Evolutionary conservation across 805 yeast species (phyloP).

Genomic region (Candida bentonensis): DNA sequence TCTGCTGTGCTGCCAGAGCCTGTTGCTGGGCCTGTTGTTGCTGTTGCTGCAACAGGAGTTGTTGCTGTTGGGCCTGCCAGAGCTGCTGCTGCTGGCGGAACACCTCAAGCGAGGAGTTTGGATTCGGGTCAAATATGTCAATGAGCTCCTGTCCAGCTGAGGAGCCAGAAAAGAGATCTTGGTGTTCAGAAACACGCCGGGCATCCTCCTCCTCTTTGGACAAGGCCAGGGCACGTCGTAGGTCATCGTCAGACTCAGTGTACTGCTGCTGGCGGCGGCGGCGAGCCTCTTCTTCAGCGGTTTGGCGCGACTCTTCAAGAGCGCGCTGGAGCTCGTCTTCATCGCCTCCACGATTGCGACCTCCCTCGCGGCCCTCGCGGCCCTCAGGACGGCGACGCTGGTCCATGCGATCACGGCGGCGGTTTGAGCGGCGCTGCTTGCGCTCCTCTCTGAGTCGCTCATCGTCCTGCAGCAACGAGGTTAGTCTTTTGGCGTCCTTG

Average conservation of each 20-base stretch:
- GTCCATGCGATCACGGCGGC: conserved; percentile 13
- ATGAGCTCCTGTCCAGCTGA: conserved; percentile 12
- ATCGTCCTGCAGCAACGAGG: conserved; percentile 64
- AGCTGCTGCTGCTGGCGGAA: conserved; percentile 32
- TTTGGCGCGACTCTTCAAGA: conserved; percentile 59
- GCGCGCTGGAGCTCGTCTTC: conserved; percentile 74
- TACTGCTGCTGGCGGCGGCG: conserved; percentile 25
- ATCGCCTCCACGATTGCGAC: conserved; percentile 17
- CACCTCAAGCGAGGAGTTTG: neutral
- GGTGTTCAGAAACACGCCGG: conserved; percentile 24
- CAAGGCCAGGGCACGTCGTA: conserved; percentile 54
- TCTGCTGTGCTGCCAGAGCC: conserved; percentile 15
- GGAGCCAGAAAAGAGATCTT: conserved; percentile 8
- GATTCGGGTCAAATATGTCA: conserved; percentile 8
- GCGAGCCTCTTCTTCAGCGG: conserved; percentile 71
- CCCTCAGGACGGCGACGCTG: conserved; percentile 5
- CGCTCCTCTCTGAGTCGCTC: conserved; percentile 68
- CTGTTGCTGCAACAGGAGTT: conserved; percentile 19
- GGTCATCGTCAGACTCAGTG: conserved; percentile 42
- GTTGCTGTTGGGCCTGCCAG: conserved; percentile 17
- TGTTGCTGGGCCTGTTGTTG: conserved; percentile 28
- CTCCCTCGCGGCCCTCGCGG: conserved; percentile 10
- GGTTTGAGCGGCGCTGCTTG: conserved; percentile 17
- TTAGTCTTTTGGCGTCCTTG: conserved; percentile 80
- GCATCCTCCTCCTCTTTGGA: conserved; percentile 64